These are phyloP conservation scores for Psidium friedrichsthalianum DNA, from an alignment of 345 rosid genomes.

Conservation along the genomic window DNA sequence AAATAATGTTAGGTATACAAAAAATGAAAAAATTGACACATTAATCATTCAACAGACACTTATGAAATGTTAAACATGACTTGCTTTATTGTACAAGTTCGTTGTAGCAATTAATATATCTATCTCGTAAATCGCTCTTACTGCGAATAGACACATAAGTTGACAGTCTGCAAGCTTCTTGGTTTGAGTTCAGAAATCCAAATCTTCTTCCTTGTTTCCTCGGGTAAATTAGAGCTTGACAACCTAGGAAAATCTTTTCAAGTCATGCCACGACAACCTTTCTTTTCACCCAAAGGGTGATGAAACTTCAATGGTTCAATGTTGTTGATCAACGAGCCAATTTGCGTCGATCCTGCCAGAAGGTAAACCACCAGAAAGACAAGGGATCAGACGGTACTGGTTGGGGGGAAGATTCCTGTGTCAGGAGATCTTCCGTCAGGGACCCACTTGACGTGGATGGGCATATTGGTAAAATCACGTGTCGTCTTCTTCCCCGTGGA, in stretches of 20 bases:
- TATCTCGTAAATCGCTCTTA: not conserved
- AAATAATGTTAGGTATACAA: not conserved
- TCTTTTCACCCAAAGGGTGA: not conserved
- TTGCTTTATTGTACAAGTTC: not conserved
- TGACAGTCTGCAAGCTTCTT: not conserved
- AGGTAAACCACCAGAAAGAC: not conserved
- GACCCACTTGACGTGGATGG: not conserved
- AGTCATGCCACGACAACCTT: not conserved
- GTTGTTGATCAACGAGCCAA: not conserved
- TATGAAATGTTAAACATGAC: not conserved
- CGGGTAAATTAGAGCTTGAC: not conserved
- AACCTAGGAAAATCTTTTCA: not conserved
- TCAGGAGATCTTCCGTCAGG: slow-evolving; percentile 24
- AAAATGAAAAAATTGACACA: not conserved
- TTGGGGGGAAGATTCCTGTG: slow-evolving; percentile 27
- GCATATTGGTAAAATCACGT: slow-evolving; percentile 11
- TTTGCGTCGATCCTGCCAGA: not conserved
- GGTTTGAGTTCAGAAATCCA: not conserved
- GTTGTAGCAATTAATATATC: not conserved
- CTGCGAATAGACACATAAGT: not conserved
- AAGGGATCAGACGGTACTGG: not conserved
- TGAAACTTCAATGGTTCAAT: not conserved
- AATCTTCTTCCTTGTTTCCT: not conserved
- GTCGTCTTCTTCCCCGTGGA: not conserved
- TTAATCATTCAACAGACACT: not conserved